Evolutionary conservation across 257 asterid genomes (phyloP).

Genomic region (Solanum paucissectum): DNA sequence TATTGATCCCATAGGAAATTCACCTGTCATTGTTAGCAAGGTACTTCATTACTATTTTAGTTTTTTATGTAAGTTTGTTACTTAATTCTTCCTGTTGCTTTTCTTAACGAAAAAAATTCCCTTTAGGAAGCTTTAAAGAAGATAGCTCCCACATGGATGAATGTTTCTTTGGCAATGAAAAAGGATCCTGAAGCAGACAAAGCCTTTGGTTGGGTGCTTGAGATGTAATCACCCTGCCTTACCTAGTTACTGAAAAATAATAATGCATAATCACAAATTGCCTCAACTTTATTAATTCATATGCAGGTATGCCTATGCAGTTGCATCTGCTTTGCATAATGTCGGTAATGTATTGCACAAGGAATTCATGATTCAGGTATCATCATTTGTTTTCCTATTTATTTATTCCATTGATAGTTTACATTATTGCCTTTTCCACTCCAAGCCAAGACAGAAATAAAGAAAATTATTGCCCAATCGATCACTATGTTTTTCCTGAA

Average conservation of each 20-base stretch:
- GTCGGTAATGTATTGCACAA: constrained; percentile 71
- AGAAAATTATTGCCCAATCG: neutral
- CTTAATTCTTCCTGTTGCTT: neutral
- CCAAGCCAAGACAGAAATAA: neutral
- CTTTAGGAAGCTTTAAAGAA: constrained; percentile 53
- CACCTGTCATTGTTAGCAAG: constrained; percentile 91
- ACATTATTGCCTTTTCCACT: neutral
- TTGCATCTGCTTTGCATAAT: constrained; percentile 78
- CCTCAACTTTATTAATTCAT: neutral
- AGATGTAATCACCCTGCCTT: constrained; percentile 34
- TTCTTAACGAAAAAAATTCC: neutral
- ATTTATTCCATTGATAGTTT: neutral
- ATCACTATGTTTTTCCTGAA: neutral
- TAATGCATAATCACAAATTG: neutral
- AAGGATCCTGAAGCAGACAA: constrained; percentile 89
- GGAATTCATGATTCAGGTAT: constrained; percentile 98
- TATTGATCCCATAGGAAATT: constrained; percentile 92
- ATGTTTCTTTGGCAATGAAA: constrained; percentile 89
- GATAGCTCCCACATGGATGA: constrained; percentile 99
- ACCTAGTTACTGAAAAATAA: neutral
- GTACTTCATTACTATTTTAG: constrained; percentile 12
- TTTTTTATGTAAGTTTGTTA: neutral
- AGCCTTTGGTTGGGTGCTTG: constrained; percentile 98
- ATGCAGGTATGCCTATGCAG: constrained; percentile 88
- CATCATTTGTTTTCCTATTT: neutral